These are phyloP conservation scores for Chenopodium berlandieri DNA, from an alignment of 148 eudicot genomes.

Conservation along the genomic window DNA sequence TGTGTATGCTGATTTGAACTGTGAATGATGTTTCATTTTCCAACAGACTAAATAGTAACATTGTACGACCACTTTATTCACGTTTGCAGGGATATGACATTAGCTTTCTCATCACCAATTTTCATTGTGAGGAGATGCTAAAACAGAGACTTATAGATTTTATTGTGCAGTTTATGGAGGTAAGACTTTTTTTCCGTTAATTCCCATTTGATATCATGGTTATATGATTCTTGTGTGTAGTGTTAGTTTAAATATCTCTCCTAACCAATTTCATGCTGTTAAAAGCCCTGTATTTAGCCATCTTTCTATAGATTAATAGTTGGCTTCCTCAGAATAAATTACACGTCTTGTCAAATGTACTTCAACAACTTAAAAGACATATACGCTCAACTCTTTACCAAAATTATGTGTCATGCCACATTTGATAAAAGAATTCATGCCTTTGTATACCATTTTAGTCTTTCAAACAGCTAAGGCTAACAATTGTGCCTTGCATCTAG, in stretches of 20 bases:
- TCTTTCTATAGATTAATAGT: background rate
- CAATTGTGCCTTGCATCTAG: background rate
- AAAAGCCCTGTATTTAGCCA: background rate
- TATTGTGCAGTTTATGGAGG: conserved; percentile 99
- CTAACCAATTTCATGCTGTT: background rate
- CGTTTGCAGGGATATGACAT: conserved; percentile 92
- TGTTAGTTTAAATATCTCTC: background rate
- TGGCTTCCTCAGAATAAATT: background rate
- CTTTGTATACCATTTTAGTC: background rate
- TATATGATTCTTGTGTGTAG: conserved; percentile 11
- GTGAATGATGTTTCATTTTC: background rate
- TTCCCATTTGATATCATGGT: background rate
- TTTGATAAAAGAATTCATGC: background rate
- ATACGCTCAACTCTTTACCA: no score
- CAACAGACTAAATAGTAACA: background rate
- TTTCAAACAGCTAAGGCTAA: background rate
- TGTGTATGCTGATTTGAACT: background rate
- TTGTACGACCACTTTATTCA: background rate
- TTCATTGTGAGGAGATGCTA: conserved; percentile 97
- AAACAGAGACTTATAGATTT: conserved; percentile 93
- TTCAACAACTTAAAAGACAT: no score
- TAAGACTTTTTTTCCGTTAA: conserved; percentile 29
- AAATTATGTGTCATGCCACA: background rate
- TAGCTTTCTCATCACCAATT: conserved; percentile 95
- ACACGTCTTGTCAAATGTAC: background rate